Evolutionary conservation across 2,329 filamentous ascomycete genomes (phyloP).

Genomic region (Didymella pomorum): DNA sequence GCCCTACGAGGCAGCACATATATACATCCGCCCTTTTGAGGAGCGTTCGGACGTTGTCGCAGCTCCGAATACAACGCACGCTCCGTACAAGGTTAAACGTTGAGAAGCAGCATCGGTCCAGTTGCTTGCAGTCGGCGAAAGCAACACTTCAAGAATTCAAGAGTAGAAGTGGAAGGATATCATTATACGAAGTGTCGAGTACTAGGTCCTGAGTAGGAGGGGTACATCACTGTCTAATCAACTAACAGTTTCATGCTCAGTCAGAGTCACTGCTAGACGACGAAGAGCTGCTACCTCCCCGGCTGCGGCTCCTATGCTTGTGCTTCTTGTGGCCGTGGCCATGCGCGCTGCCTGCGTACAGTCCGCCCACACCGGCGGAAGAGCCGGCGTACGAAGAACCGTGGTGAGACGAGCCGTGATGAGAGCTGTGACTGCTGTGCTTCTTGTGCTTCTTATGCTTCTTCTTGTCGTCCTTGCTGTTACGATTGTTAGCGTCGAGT

Average conservation of each 20-base stretch:
- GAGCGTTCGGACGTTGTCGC: background rate
- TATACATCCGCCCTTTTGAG: conserved; percentile 13
- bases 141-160: background rate
- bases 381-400: conserved; percentile 43
- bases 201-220: background rate
- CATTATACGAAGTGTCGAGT: background rate
- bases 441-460: conserved; percentile 51
- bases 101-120: background rate
- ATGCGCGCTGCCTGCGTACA: conserved; percentile 44
- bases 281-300: conserved; percentile 39
- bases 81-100: background rate
- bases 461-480: conserved; percentile 44
- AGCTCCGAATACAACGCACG: background rate
- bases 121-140: background rate
- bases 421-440: conserved; percentile 37
- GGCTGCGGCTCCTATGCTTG: conserved; percentile 44
- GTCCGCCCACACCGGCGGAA: conserved; percentile 44
- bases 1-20: conserved; percentile 7
- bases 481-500: conserved; percentile 14
- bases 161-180: conserved; percentile 4
- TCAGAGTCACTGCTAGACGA: conserved; percentile 50
- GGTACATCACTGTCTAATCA: background rate
- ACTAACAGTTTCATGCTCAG: conserved; percentile 21
- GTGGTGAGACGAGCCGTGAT: conserved; percentile 38
- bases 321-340: conserved; percentile 41